phyloP scores from a whole-genome alignment of 1,139 yeast genomes.

The Suhomyces bribrorum region DNA sequence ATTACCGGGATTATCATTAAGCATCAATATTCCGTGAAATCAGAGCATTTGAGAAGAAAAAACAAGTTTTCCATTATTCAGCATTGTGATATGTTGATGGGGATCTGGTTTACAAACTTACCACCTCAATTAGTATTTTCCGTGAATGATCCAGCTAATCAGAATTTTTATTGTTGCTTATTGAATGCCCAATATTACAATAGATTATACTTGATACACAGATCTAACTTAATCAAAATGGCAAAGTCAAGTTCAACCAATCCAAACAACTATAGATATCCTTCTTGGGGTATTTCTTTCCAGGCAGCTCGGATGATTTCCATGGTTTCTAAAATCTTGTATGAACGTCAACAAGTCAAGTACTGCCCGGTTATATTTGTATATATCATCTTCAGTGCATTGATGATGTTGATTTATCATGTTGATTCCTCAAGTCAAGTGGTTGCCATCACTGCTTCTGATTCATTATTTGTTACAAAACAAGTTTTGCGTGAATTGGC shows the following conservation, averaged over 20 bases:
- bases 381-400: conserved; percentile 66
- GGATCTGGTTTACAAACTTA: conserved; percentile 71
- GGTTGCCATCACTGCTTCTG: conserved; percentile 61
- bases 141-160: conserved; percentile 53
- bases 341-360: conserved; percentile 52
- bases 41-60: conserved; percentile 53
- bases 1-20: conserved; percentile 71
- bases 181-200: conserved; percentile 75
- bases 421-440: conserved; percentile 59
- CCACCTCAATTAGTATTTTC: conserved; percentile 68
- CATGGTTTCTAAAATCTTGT: conserved; percentile 60
- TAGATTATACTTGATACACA: conserved; percentile 67
- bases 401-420: conserved; percentile 74
- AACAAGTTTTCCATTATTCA: conserved; percentile 58
- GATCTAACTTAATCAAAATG: conserved; percentile 64
- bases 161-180: conserved; percentile 59
- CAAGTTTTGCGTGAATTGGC: conserved; percentile 56
- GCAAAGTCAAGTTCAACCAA: conserved; percentile 45
- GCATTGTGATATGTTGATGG: conserved; percentile 79
- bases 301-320: conserved; percentile 84
- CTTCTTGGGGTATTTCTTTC: conserved; percentile 83
- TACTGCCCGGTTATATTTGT: conserved; percentile 58
- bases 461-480: conserved; percentile 54
- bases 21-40: conserved; percentile 72
- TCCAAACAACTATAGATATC: conserved; percentile 57